These are phyloP conservation scores for Teratosphaeria pseudoeucalypti DNA, from an alignment of 2,329 filamentous ascomycete species.

Conservation along the genomic window DNA sequence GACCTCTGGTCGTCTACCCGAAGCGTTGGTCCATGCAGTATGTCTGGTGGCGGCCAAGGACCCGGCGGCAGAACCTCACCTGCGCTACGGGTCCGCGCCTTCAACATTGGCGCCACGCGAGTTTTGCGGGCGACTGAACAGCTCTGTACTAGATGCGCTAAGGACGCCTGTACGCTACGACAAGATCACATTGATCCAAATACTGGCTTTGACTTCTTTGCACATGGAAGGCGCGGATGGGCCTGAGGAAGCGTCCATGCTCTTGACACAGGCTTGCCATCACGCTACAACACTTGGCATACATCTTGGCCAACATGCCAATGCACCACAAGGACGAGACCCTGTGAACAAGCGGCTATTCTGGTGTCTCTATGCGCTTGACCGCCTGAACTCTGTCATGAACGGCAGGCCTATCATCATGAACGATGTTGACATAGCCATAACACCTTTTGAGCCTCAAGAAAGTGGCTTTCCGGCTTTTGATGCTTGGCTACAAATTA, in stretches of 20 bases:
- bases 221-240: slow-evolving; percentile 39
- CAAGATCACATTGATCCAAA: slow-evolving; percentile 37
- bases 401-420: slow-evolving; percentile 39
- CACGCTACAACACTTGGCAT: slow-evolving; percentile 40
- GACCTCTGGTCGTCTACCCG: slow-evolving; percentile 26
- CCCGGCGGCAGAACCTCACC: slow-evolving; percentile 29
- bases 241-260: slow-evolving; percentile 37
- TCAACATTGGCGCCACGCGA: slow-evolving; percentile 30
- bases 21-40: slow-evolving; percentile 34
- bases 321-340: slow-evolving; percentile 9
- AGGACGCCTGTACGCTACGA: slow-evolving; percentile 34
- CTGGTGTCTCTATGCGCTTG: slow-evolving; percentile 41
- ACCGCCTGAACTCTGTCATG: slow-evolving; percentile 38
- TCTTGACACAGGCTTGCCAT: slow-evolving; percentile 39
- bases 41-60: slow-evolving; percentile 41
- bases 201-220: slow-evolving; percentile 36
- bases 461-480: slow-evolving; percentile 38
- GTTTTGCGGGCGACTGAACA: slow-evolving; percentile 36
- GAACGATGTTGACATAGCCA: slow-evolving; percentile 37
- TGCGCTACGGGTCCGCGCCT: slow-evolving; percentile 27
- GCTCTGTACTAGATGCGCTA: slow-evolving; percentile 31
- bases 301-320: slow-evolving; percentile 29
- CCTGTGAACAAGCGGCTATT: slow-evolving; percentile 35
- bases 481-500: slow-evolving; percentile 37
- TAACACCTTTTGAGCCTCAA: slow-evolving; percentile 31